Conservation (phyloP, 1,284 basidiomycete genomes). For the Trametes polyzona region DNA sequence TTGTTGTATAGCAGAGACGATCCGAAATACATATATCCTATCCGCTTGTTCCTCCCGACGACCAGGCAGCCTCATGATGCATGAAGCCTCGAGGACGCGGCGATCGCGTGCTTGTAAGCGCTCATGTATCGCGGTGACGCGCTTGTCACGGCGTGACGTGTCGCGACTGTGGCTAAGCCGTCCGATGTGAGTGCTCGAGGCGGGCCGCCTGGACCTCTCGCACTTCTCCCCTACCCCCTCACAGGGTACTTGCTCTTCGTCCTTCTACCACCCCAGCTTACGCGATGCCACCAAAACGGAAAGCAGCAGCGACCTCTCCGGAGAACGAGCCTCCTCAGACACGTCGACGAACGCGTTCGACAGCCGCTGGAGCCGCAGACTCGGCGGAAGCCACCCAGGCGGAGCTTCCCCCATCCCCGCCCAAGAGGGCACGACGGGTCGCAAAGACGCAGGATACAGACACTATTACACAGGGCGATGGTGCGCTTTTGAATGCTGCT, state of each 20-base stretch:
- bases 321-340: conserved; percentile 20
- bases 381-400: not conserved
- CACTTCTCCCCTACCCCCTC: too few species aligned
- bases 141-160: conserved; percentile 4
- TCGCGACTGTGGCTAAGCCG: conserved; percentile 6
- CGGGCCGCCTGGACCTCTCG: too few species aligned
- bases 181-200: not conserved
- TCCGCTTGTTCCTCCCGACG: too few species aligned
- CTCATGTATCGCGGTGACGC: too few species aligned
- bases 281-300: conserved; percentile 55
- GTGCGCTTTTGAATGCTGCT: not conserved
- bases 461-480: not conserved
- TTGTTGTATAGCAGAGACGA: too few species aligned
- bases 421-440: conserved; percentile 7
- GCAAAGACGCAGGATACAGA: conserved; percentile 4
- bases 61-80: too few species aligned
- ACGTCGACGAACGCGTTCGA: conserved; percentile 31
- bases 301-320: conserved; percentile 33
- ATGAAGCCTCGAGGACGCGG: too few species aligned
- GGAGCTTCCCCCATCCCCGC: conserved; percentile 2
- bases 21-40: too few species aligned
- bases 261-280: not conserved
- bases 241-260: not conserved
- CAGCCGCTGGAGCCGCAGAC: not conserved
- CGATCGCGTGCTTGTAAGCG: too few species aligned